Evolutionary conservation across 805 yeast species (phyloP), one percentile per base, ranked within the genome.

Genomic region (Kodamaea kakaduensis): DNA sequence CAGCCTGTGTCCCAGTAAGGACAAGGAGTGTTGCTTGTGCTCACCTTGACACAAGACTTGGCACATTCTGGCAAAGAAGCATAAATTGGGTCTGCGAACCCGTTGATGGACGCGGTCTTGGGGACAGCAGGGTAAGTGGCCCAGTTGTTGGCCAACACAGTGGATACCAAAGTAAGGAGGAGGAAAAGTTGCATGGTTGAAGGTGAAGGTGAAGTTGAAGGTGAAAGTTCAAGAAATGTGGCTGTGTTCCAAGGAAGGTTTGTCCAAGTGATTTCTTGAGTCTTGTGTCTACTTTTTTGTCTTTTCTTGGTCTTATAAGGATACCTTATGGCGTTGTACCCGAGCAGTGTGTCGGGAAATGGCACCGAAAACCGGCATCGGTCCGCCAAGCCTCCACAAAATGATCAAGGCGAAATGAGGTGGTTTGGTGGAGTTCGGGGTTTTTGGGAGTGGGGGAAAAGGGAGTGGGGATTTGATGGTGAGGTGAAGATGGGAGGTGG

Each of bases 1-100:
- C 75, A 69, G 6, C 75, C 75, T 18, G 74, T 66, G 44, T 69
- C 75, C 74, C 74, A 69, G 50, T 69, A 67, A 30, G 76, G 76
- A 44, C 76, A 70, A 15, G 75, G 75, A 5, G 76, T 71, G 34
- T 61, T 67, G 22, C 56, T 51, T 9, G 64, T 58, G 17, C 56
- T 47, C 24, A 49, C 42, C 32, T 61, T 49, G 12, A 64, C 71
- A 51, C 76, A 70, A 3, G 52, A 43, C 35, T 52, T 40, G 24
- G 75, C 76, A 51, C 75, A 71, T 2, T 46, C 31, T 18, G 76
- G 75, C 18, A 69, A 50, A 5, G 44, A 36, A 17, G 44, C 47
- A 38, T 54, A 58, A 34, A 70, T 59, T 7, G 67, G 68, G 47
- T 70, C 75, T 14, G 75, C 73, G 38, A 70, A 71, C 0, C 76